phyloP scores from a whole-genome alignment of 768 basidiomycete genomes.

The Lactarius evosmus region DNA sequence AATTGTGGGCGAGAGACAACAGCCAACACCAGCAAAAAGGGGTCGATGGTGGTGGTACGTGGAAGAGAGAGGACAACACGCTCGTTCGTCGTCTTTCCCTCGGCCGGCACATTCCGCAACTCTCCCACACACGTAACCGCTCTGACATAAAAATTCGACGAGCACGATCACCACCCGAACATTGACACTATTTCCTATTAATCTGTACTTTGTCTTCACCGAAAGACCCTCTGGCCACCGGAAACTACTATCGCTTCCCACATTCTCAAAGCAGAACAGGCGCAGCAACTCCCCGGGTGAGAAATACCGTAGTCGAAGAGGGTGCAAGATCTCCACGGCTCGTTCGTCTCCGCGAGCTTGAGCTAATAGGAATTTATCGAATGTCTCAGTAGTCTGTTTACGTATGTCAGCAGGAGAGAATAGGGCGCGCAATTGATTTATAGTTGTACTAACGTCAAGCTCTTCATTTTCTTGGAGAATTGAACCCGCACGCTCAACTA shows the following conservation, averaged over 20 bases:
- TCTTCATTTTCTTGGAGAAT: slow-evolving; percentile 67
- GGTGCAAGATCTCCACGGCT: slow-evolving; percentile 52
- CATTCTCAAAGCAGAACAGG: slow-evolving; percentile 55
- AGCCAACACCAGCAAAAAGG: slow-evolving; percentile 17
- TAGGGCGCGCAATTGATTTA: background rate
- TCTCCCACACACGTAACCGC: slow-evolving; percentile 9
- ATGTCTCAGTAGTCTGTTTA: slow-evolving; percentile 55
- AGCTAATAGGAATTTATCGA: slow-evolving; percentile 51
- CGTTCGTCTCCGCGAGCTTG: slow-evolving; percentile 40
- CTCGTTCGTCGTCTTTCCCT: background rate
- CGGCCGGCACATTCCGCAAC: slow-evolving; percentile 13
- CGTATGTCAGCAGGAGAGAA: slow-evolving; percentile 2
- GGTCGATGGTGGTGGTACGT: slow-evolving; percentile 21
- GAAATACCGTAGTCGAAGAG: slow-evolving; percentile 71
- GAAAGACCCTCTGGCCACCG: slow-evolving; percentile 63
- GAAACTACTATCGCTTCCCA: slow-evolving; percentile 36
- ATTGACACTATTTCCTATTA: slow-evolving; percentile 84
- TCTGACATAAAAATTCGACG: slow-evolving; percentile 50
- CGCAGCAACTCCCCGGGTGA: slow-evolving; percentile 68
- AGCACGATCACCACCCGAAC: slow-evolving; percentile 64
- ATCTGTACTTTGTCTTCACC: slow-evolving; percentile 65
- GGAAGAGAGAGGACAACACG: background rate
- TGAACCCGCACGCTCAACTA: slow-evolving; percentile 77
- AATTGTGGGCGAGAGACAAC: slow-evolving; percentile 52
- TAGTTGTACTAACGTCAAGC: slow-evolving; percentile 51